phyloP scores from a whole-genome alignment of 2,329 filamentous ascomycete genomes.

The Aspergillus sp. region DNA sequence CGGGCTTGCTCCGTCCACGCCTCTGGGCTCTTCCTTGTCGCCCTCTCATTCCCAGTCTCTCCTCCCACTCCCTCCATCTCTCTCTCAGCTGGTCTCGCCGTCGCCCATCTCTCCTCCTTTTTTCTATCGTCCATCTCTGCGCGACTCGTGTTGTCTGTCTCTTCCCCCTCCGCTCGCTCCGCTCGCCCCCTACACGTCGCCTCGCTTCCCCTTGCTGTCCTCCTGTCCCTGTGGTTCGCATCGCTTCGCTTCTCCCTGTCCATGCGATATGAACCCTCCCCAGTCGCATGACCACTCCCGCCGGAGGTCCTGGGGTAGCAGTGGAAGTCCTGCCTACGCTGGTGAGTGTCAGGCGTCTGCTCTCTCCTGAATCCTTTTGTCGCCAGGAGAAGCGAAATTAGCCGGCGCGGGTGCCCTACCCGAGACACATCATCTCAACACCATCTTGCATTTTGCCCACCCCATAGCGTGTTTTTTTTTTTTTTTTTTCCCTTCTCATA shows the following conservation, averaged over 20 bases:
- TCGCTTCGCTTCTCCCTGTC: background rate
- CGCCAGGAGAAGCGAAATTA: conserved; percentile 8
- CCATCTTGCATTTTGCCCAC: conserved; percentile 1
- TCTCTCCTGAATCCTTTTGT: conserved; percentile 8
- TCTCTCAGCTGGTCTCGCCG: conserved; percentile 14
- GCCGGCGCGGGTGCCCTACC: conserved; percentile 1
- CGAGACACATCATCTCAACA: background rate
- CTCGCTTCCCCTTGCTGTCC: conserved; percentile 4
- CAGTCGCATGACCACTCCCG: conserved; percentile 33
- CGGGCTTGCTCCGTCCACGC: background rate
- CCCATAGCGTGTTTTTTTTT: background rate
- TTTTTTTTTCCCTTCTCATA: background rate
- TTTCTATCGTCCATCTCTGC: background rate
- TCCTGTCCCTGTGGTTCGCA: background rate
- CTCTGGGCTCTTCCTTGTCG: background rate
- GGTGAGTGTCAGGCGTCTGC: conserved; percentile 32
- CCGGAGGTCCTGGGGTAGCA: conserved; percentile 38
- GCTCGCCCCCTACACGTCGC: conserved; percentile 9
- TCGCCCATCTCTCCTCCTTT: background rate
- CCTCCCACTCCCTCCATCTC: background rate
- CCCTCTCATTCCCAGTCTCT: background rate
- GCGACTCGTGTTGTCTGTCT: conserved; percentile 4
- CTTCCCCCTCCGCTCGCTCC: conserved; percentile 4
- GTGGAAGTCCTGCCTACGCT: conserved; percentile 36
- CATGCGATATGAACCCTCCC: conserved; percentile 39